A percentile compares a stretch with the other conserved stretches of the same genome.
phyloP scores from a whole-genome alignment of 257 asterid species.

The Leptodermis oblonga region DNA sequence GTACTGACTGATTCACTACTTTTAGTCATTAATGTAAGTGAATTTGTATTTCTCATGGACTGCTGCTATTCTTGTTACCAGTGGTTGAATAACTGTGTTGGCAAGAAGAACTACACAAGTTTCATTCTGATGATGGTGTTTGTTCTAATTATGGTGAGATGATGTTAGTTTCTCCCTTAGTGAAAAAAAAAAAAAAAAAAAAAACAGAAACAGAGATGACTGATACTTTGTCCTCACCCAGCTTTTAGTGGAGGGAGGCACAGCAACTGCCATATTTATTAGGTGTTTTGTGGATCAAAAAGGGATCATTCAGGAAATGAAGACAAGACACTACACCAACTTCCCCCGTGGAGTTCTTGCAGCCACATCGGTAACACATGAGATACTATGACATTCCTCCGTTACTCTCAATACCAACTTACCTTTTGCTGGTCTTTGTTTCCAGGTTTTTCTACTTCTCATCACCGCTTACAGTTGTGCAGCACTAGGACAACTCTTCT shows the following conservation, averaged over 20 bases:
- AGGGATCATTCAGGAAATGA: constrained; percentile 60
- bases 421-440: not conserved
- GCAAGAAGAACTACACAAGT: constrained; percentile 90
- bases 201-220: no score
- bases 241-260: constrained; percentile 86
- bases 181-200: no score
- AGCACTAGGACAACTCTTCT: constrained; percentile 86
- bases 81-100: constrained; percentile 99
- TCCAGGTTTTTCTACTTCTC: constrained; percentile 58
- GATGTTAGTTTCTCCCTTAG: constrained; percentile 16
- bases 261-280: constrained; percentile 75
- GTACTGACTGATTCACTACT: constrained; percentile 38
- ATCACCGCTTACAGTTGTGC: constrained; percentile 67
- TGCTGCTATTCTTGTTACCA: constrained; percentile 21
- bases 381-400: not conserved
- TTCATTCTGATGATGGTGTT: constrained; percentile 82
- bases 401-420: not conserved
- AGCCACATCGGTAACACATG: constrained; percentile 69
- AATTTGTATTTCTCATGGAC: no score
- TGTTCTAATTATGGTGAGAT: constrained; percentile 80
- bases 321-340: constrained; percentile 40
- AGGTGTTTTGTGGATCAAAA: constrained; percentile 80
- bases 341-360: constrained; percentile 88
- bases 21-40: no score
- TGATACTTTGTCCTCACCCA: constrained; percentile 22